Evolutionary conservation across 2,329 filamentous ascomycete genomes (phyloP), one percentile per base, ranked within the genome.

Genomic region (Apiospora hydei): DNA sequence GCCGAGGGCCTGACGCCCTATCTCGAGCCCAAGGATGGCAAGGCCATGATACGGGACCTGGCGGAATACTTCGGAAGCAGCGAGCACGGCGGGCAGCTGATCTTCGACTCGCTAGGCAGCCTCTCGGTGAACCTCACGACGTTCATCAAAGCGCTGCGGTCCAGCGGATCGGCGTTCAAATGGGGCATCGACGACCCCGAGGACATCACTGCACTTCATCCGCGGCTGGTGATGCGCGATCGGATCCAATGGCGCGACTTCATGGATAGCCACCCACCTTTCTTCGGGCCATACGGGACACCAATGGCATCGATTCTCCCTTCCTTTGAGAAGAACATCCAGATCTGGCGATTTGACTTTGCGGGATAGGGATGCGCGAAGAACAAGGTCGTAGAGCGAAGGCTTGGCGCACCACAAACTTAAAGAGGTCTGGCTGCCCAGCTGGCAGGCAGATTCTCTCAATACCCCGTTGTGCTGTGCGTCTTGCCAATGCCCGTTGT

Each of bases 1-100:
- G 76, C 74, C 51, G 77, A 78, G 71, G 74, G 77, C 1, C 71
- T 78, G n/a, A 72, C 77, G 44, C 72, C 72, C 26, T 78, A 78
- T 69, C 67, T 78, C 13, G 67, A 72, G 41, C 71, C 72, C 3
- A 72, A 74, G 10, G 68, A 77, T 30, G 80, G 79, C 26, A 26
- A 68, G 69, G 41, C 34, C 21, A 47, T 68, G 38, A 67, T 72
- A 24, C 67, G 46, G 21, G 71, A 72, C n/a, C 10, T 72, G 53
- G 68, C 67, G 21, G 68, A 70, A 13, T 72, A 72, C 51, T 72
- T 72, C 30, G 57, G 57, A 10, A 57, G 68, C 16, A 30, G 30
- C 64, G 49, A 53, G 2, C 46, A 18, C 47, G 26, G 64, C 10
- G 41, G 68, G 18, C 67, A 72, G 44, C 49, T 70, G 18, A 24